Base-by-base conservation (phyloP, 1,139 yeast genomes). In the Blastobotrys raffinosifermentans region DNA sequence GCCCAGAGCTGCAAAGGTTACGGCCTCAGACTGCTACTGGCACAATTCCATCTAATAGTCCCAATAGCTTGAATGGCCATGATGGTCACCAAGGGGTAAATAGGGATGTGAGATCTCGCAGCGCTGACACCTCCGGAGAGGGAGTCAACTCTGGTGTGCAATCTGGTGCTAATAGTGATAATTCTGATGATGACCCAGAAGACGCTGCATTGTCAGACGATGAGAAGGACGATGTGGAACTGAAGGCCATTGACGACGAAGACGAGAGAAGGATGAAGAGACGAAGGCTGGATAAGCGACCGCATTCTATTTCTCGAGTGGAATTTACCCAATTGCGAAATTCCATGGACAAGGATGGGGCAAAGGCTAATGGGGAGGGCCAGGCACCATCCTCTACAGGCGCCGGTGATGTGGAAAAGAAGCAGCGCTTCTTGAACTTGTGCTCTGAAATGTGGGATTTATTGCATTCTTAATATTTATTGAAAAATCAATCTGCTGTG, bases 361-460 rank as follows among this genome's bases (percentile, higher is more conserved):
- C 17, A 19, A 27, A 20, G 9, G 10, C n/a, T 11, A 27, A 25
- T 22, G n/a, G 15, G 19, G 9, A 10, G 16, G n/a, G 18, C 22
- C 11, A 16, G 4, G 18, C 35, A 25, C 18, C 13, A 21, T n/a
- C n/a, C n/a, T n/a, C n/a, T 22, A 19, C 22, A 29, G 10, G 19
- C 19, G 26, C 17, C 25, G 20, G 17, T 34, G 29, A 13, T 20
- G 32, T 18, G 25, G 42, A 31, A 19, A 47, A 45, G 41, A 51
- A 48, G 44, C 50, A 35, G 37, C 41, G 50, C 25, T 58, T 55
- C 37, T 29, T 58, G 38, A 48, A 49, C 34, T 44, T 58, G 27
- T 58, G 63, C 30, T 47, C 51, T 2, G 57, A 58, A 33, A 40
- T 54, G 43, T 58, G 60, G 60, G 63, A 58, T 40, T 29, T 57